These are phyloP conservation scores for Pelagomonas calceolata DNA, from an alignment of 108 stramenopile species.

Conservation along the genomic window DNA sequence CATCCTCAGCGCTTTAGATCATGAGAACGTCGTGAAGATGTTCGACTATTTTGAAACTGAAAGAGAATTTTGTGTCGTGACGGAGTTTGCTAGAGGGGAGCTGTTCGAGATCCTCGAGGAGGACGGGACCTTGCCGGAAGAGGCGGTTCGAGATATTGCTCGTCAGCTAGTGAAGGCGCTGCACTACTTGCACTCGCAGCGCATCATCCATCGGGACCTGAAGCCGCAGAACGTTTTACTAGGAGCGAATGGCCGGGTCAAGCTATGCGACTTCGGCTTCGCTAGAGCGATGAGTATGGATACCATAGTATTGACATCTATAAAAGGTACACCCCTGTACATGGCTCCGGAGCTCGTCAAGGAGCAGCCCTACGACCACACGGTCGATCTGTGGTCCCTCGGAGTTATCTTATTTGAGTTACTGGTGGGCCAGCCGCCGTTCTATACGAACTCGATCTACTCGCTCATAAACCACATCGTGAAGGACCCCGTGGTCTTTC, in stretches of 20 bases:
- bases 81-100: slow-evolving; percentile 52
- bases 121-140: slow-evolving; percentile 40
- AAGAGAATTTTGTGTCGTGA: slow-evolving; percentile 55
- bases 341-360: slow-evolving; percentile 59
- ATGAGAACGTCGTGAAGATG: slow-evolving; percentile 53
- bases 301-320: slow-evolving; percentile 52
- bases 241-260: slow-evolving; percentile 24
- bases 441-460: slow-evolving; percentile 56
- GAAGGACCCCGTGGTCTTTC: slow-evolving; percentile 45
- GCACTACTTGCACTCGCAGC: slow-evolving; percentile 49
- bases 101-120: slow-evolving; percentile 55
- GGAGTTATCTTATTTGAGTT: slow-evolving; percentile 59
- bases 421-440: slow-evolving; percentile 50
- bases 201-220: slow-evolving; percentile 54
- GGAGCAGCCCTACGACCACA: slow-evolving; percentile 46
- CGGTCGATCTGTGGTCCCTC: slow-evolving; percentile 52
- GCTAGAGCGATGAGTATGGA: slow-evolving; percentile 45
- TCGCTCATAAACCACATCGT: slow-evolving; percentile 55
- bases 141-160: slow-evolving; percentile 45
- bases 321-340: slow-evolving; percentile 61
- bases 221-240: slow-evolving; percentile 40
- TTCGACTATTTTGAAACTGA: slow-evolving; percentile 58
- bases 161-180: slow-evolving; percentile 52
- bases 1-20: slow-evolving; percentile 45
- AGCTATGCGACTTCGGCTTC: slow-evolving; percentile 62